Percentiles rank a stretch among this genome's conserved stretches.
phyloP scores from a whole-genome alignment of 176 grass and related monocot genomes.

The Phragmites australis region DNA sequence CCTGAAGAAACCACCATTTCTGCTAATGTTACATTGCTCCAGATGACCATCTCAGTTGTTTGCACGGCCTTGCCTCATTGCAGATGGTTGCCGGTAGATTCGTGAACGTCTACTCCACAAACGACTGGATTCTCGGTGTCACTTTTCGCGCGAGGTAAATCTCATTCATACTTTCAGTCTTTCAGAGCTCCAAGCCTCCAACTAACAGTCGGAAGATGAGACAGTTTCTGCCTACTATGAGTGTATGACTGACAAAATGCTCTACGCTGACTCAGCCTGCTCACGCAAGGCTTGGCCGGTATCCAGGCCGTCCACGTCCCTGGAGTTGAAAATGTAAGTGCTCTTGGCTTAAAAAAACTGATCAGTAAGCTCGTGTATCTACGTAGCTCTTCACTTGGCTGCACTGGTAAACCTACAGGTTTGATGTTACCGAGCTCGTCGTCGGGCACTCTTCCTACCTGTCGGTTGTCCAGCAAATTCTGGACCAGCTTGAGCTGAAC shows the following conservation, averaged over 20 bases:
- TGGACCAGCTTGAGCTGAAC: constrained; percentile 70
- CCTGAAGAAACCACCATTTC: neutral
- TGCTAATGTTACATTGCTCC: neutral
- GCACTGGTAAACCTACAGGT: constrained; percentile 48
- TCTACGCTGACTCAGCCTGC: constrained; percentile 50
- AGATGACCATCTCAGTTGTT: neutral
- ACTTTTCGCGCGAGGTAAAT: constrained; percentile 83
- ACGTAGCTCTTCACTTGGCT: neutral
- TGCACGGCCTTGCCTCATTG: constrained; percentile 26
- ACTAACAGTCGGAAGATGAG: neutral
- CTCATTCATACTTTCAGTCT: neutral
- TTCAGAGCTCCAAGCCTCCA: neutral
- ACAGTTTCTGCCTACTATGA: neutral
- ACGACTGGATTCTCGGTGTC: constrained; percentile 88
- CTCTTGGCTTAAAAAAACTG: neutral
- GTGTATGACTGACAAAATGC: constrained; percentile 11
- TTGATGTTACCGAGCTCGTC: constrained; percentile 73
- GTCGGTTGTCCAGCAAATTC: constrained; percentile 48
- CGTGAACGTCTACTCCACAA: constrained; percentile 86
- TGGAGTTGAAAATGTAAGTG: constrained; percentile 78
- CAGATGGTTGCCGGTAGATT: constrained; percentile 86
- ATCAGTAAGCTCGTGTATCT: neutral
- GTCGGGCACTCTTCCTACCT: constrained; percentile 74
- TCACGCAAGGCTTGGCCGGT: constrained; percentile 91
- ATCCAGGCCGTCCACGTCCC: constrained; percentile 74